Conservation (phyloP, 495 filamentous ascomycete genomes). For the Tuber melanosporum region DNA sequence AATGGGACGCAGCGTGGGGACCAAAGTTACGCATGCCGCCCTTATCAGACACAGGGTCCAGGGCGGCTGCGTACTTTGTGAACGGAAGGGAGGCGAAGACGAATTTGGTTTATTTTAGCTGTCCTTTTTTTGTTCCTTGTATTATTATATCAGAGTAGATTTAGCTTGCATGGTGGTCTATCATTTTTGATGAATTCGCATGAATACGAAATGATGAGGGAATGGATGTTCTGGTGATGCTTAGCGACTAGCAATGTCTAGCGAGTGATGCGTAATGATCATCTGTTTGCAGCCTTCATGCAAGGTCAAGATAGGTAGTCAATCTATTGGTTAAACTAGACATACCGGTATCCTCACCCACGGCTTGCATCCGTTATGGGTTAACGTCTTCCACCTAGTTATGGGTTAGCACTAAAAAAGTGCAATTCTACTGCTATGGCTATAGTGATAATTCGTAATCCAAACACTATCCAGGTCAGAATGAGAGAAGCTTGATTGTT, state of each 20-base stretch:
- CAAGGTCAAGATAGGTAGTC: background rate
- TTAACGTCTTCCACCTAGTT: no score
- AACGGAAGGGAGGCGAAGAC: conserved; percentile 36
- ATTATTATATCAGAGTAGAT: background rate
- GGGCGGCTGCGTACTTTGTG: conserved; percentile 54
- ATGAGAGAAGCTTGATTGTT: no score
- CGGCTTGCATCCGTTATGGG: no score
- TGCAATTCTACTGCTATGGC: no score
- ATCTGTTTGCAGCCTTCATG: background rate
- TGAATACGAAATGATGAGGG: background rate
- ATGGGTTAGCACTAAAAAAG: no score
- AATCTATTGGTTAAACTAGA: no score
- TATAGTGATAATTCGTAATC: no score
- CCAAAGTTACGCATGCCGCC: conserved; percentile 84
- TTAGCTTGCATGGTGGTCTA: background rate
- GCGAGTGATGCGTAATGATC: background rate
- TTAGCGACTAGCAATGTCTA: background rate
- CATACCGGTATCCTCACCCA: no score
- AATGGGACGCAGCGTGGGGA: conserved; percentile 59
- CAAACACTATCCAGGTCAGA: no score
- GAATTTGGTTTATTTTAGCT: conserved; percentile 13
- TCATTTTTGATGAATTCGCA: background rate
- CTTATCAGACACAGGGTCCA: conserved; percentile 64
- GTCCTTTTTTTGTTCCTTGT: background rate
- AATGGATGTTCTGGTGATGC: background rate